Evolutionary conservation across 1,284 basidiomycete genomes (phyloP).

Genomic region (Psilocybe mexicana): DNA sequence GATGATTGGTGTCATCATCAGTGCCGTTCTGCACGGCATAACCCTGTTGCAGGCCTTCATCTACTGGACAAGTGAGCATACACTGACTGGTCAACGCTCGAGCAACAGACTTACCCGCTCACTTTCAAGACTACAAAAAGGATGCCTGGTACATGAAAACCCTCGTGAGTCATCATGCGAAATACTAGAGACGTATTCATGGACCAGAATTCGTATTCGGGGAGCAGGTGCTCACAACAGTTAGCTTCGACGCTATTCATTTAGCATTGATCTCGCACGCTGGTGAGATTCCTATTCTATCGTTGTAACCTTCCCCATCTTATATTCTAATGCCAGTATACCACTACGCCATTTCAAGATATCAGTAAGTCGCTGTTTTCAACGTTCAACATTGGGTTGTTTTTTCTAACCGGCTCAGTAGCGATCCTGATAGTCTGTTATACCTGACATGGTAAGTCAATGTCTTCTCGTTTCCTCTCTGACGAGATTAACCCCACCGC

Average conservation of each 20-base stretch:
- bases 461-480: too few relatives aligned
- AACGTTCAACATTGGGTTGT: not conserved
- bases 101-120: not conserved
- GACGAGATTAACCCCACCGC: too few relatives aligned
- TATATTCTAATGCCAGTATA: constrained; percentile 31
- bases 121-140: constrained; percentile 30
- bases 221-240: constrained; percentile 32
- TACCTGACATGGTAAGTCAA: constrained; percentile 22
- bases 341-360: constrained; percentile 38
- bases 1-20: constrained; percentile 39
- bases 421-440: constrained; percentile 19
- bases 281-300: constrained; percentile 22
- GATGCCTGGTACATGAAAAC: constrained; percentile 37
- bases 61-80: constrained; percentile 34
- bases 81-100: not conserved
- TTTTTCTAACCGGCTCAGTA: constrained; percentile 4
- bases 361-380: constrained; percentile 31
- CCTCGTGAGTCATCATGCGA: constrained; percentile 28
- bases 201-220: not conserved
- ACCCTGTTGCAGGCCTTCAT: constrained; percentile 37
- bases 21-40: constrained; percentile 39
- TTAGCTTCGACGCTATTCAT: constrained; percentile 38
- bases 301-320: not conserved
- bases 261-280: constrained; percentile 37
- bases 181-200: not conserved